These are phyloP conservation scores for Malus sylvestris DNA, from an alignment of 306 rosid species.

Conservation along the genomic window DNA sequence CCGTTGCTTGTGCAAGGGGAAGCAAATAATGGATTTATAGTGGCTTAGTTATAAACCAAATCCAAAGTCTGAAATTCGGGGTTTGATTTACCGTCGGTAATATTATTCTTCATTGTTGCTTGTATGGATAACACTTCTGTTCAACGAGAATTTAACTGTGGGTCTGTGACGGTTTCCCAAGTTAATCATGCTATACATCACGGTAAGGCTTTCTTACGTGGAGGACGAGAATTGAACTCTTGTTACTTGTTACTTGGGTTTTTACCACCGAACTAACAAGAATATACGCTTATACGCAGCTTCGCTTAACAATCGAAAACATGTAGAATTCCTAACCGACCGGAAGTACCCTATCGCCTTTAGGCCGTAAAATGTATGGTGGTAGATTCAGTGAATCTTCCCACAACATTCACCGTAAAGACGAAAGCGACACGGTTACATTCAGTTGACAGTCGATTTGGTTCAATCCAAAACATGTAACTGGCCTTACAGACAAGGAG, in stretches of 20 bases:
- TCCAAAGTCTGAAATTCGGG: too few species aligned
- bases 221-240: not conserved
- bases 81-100: not conserved
- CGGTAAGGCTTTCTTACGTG: not conserved
- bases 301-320: not conserved
- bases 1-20: not conserved
- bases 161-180: not conserved
- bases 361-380: not conserved
- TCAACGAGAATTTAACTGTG: not conserved
- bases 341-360: not conserved
- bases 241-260: not conserved
- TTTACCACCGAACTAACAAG: not conserved
- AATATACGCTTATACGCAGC: too few species aligned
- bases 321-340: not conserved
- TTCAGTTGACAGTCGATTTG: not conserved
- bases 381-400: not conserved
- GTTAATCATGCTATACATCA: not conserved
- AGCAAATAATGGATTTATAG: not conserved
- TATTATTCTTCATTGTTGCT: not conserved
- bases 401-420: not conserved
- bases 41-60: too few species aligned
- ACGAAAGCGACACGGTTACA: not conserved
- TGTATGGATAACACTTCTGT: not conserved
- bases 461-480: constrained; percentile 1
- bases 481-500: not conserved